Evolutionary conservation across 164 flowering plant genomes (phyloP).

Genomic region (Sextonia rubra): DNA sequence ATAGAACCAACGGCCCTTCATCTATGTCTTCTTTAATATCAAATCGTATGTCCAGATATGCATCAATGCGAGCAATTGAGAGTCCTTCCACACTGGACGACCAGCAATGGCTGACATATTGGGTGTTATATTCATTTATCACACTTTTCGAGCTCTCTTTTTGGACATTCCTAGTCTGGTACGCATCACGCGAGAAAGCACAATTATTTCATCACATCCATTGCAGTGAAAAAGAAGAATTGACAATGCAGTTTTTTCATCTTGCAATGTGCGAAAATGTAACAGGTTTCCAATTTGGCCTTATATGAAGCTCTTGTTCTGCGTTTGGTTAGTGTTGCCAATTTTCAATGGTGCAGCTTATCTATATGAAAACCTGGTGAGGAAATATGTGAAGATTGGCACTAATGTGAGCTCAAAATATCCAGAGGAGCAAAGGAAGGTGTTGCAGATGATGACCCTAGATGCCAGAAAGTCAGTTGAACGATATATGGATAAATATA

Average conservation of each 20-base stretch:
- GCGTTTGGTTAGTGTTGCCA: conserved; percentile 85
- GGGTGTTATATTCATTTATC: conserved; percentile 81
- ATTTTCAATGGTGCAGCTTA: conserved; percentile 90
- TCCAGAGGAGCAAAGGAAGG: conserved; percentile 50
- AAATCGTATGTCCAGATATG: conserved; percentile 46
- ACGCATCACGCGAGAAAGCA: conserved; percentile 4
- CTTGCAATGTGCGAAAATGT: not conserved
- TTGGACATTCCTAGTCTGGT: conserved; percentile 72
- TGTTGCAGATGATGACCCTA: conserved; percentile 76
- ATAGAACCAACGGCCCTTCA: no score
- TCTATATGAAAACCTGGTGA: conserved; percentile 60
- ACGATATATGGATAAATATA: conserved; percentile 59
- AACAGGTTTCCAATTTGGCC: conserved; percentile 85
- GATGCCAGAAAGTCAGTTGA: conserved; percentile 79
- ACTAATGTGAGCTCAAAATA: conserved; percentile 26
- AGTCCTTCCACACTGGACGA: conserved; percentile 76
- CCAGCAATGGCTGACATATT: conserved; percentile 94
- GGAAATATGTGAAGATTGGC: conserved; percentile 58
- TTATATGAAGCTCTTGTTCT: conserved; percentile 61
- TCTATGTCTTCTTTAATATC: not conserved
- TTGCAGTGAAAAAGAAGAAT: not conserved
- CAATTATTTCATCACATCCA: not conserved
- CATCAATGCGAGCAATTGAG: conserved; percentile 83
- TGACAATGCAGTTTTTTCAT: not conserved
- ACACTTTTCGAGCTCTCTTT: conserved; percentile 81